A percentile compares a stretch with the other conserved stretches of the same genome.
These are phyloP conservation scores for Bondarzewia mesenterica DNA, from an alignment of 1,284 basidiomycete species.

Conservation along the genomic window DNA sequence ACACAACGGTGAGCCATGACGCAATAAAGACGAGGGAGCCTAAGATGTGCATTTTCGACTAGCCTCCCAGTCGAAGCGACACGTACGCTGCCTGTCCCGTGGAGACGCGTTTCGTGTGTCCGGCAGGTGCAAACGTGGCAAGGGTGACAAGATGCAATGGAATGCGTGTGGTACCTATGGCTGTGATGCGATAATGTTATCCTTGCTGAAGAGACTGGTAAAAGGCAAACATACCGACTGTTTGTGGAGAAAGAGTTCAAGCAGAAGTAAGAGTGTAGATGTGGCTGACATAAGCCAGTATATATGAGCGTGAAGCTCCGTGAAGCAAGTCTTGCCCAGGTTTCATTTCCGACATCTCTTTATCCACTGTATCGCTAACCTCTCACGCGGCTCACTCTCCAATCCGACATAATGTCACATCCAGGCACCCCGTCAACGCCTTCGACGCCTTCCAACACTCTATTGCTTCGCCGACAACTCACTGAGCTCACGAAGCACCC, in stretches of 20 bases:
- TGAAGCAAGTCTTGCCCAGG: no score
- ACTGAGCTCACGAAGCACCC: conserved; percentile 84
- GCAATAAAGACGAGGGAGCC: conserved; percentile 2
- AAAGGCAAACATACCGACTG: no score
- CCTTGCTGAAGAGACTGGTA: no score
- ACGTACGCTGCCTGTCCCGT: no score
- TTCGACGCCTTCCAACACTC: conserved; percentile 46
- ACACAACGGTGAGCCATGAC: conserved; percentile 8
- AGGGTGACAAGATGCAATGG: background rate
- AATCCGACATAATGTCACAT: conserved; percentile 2
- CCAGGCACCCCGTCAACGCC: conserved; percentile 11
- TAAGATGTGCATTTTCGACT: background rate
- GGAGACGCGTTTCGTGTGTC: background rate
- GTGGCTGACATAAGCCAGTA: background rate
- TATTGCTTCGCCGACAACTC: conserved; percentile 76
- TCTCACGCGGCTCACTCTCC: background rate
- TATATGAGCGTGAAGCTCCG: no score
- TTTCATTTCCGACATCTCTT: no score
- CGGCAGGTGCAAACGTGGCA: background rate
- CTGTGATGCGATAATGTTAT: no score
- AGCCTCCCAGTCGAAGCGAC: no score
- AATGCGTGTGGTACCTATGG: background rate
- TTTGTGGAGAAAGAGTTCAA: background rate
- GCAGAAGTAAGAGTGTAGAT: background rate
- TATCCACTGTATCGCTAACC: background rate